Evolutionary conservation across 2,329 filamentous ascomycete species (phyloP), one percentile per base, ranked within the genome.

Genomic region (Aspergillus sp.): DNA sequence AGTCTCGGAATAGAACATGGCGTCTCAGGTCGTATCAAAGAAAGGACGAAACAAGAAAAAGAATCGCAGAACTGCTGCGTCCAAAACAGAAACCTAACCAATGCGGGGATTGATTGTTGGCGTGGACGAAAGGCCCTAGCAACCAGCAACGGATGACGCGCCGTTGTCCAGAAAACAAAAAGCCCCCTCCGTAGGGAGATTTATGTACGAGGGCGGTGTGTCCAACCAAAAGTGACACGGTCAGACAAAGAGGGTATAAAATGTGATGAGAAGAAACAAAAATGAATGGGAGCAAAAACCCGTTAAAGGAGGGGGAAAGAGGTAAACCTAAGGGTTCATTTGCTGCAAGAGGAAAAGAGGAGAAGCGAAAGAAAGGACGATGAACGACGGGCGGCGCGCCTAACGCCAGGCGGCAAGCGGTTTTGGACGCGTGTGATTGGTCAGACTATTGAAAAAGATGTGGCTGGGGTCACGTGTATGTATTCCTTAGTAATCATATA

Each of bases 1-100:
- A 47, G 89, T 90, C 76, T 95, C 90, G 46, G 93, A 95, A 71
- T 96, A 97, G 74, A 98, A 98, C 93, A 98, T 98, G 61, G 53
- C 63, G 61, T 43, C 30, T 45, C 30, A 9, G 19, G 33, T 46
- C 38, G 46, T 43, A 23, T 17, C 30, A 20, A 45, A 41, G 33
- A 51, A 42, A 44, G n/a, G 45, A 43, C 44, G n/a, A 46, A 51
- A 48, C 46, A 58, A 49, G 47, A 17, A 44, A 67, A 65, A 74
- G 72, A 58, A 48, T 45, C 48, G 19, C 37, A 39, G 51, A 53
- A 45, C 56, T 15, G 49, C 32, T 42, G 22, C 12, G 44, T 45
- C 17, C 48, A 55, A 37, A 52, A 55, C 52, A 59, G 53, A 53
- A 52, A 59, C 61, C 63, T 62, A 60, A 60, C 59, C 56, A 59